Evolutionary conservation across 2,329 filamentous ascomycete species (phyloP).

Genomic region (Neofusicoccum laricinum): DNA sequence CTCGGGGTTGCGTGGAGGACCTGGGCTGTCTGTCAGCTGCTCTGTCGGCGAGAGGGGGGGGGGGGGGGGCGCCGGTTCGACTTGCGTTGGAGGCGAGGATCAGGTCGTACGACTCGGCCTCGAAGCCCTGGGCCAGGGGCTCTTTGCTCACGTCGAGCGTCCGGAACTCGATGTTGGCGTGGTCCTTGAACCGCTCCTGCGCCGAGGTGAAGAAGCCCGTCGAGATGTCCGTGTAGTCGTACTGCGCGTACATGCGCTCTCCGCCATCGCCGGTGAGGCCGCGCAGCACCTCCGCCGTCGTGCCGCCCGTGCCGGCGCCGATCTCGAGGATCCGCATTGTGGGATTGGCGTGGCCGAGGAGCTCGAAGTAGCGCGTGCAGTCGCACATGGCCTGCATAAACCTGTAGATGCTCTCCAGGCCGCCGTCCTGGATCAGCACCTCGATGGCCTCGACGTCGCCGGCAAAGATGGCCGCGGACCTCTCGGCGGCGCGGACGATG

Average conservation of each 20-base stretch:
- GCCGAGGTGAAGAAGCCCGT: slow-evolving; percentile 16
- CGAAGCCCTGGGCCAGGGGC: slow-evolving; percentile 18
- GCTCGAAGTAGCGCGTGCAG: slow-evolving; percentile 12
- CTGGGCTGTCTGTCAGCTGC: slow-evolving; percentile 1
- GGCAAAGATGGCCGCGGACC: slow-evolving; percentile 13
- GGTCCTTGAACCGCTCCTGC: not conserved
- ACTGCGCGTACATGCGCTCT: slow-evolving; percentile 9
- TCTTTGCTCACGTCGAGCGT: slow-evolving; percentile 15
- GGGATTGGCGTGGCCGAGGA: not conserved
- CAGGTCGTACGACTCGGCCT: slow-evolving; percentile 19
- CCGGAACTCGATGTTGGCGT: slow-evolving; percentile 16
- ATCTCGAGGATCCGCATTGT: slow-evolving; percentile 17
- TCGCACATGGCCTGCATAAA: slow-evolving; percentile 17
- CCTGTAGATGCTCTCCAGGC: slow-evolving; percentile 18
- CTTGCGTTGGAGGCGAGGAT: slow-evolving; percentile 20
- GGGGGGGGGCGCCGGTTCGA: not conserved
- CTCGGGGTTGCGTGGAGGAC: slow-evolving; percentile 20
- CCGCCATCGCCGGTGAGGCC: slow-evolving; percentile 3
- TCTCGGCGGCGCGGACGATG: slow-evolving; percentile 16
- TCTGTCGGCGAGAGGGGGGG: not conserved
- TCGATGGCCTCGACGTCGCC: slow-evolving; percentile 5
- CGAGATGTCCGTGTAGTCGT: slow-evolving; percentile 23
- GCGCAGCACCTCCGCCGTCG: slow-evolving; percentile 13
- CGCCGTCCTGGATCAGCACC: slow-evolving; percentile 5
- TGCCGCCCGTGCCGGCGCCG: slow-evolving; percentile 20